Evolutionary conservation across 1,139 yeast genomes (phyloP).

Genomic region (Nakaseomyces kungkrabaensis): DNA sequence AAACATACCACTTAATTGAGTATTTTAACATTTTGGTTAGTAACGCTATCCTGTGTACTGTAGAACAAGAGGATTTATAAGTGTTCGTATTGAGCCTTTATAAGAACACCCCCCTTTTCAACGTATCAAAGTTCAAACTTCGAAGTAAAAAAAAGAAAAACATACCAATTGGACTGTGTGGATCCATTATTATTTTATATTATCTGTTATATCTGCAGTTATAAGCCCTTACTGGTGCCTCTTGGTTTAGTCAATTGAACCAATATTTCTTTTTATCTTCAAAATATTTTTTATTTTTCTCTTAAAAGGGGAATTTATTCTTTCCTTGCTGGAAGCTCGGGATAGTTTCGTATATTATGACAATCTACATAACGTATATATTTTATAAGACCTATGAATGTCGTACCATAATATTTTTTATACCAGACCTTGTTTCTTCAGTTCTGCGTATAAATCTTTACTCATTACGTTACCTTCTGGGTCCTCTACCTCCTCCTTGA

Average conservation of each 20-base stretch:
- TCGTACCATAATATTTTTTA: slow-evolving; percentile 19
- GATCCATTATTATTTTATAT: slow-evolving; percentile 20
- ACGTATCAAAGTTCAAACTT: background rate
- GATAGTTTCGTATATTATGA: background rate
- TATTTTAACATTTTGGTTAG: too few species aligned
- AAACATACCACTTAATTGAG: too few species aligned
- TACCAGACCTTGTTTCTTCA: slow-evolving; percentile 74
- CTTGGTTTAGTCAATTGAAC: too few species aligned
- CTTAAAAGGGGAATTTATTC: too few species aligned
- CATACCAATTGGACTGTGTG: slow-evolving; percentile 30
- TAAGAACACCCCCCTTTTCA: background rate
- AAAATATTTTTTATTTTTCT: too few species aligned
- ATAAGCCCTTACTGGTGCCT: too few species aligned
- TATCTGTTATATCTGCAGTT: background rate
- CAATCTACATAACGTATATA: background rate
- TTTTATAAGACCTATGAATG: too few species aligned
- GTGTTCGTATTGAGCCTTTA: too few species aligned
- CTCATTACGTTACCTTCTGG: slow-evolving; percentile 89
- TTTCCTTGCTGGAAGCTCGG: background rate
- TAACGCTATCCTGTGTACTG: too few species aligned
- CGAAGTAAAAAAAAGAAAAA: slow-evolving; percentile 3
- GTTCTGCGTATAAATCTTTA: slow-evolving; percentile 67
- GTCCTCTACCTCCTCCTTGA: slow-evolving; percentile 62
- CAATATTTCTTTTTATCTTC: too few species aligned
- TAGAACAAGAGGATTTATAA: too few species aligned